Base-by-base conservation (phyloP, 139 green algal species). In the Volvox reticuliferus region DNA sequence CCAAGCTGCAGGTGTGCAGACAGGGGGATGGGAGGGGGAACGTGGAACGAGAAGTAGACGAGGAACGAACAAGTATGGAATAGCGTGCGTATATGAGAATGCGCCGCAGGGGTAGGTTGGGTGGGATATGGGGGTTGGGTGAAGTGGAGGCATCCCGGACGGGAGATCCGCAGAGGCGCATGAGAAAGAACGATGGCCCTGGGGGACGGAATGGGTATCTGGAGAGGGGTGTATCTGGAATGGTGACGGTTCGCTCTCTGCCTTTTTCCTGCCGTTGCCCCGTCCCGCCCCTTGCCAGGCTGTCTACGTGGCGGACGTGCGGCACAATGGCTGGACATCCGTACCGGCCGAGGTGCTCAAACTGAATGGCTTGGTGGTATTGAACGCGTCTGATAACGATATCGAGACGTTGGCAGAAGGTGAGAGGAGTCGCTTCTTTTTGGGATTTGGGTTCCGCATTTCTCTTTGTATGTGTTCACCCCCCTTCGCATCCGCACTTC, bases 271-370 rank as follows among this genome's bases (percentile, higher is more conserved):
- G 21, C 16, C 12, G 21, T 28, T 28, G 6, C 62, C 19, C 62
- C 62, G 17, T 19, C 65, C 65, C 65, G 65, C n/a, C n/a, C 50
- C 20, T 19, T 55, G n/a, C 28, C 85, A 90, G 86, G 91, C 77
- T 0, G 88, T 95, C 65, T 95, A 95, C 71, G 90, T 95, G 37
- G 89, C 89, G 1, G 93, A 95, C 44, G 88, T 95, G 61, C 87
- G 93, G 12, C 83, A 93, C 88, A 95, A 92, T 88, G 61, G 76
- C 65, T 93, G 90, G 87, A 28, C 13, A 0, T 22, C 32, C 18
- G 17, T 95, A 28, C 76, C 76, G 1, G 69, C 83, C 0, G 63
- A 77, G 20, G 55, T 95, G 28, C 77, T 95, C 77, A 63, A 63
- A 24, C 79, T 93, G 28, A 37, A 68, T n/a, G 82, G 84, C 0